Conservation (phyloP, 2,329 filamentous ascomycete genomes). For the Aspergillus novofumigatus region DNA sequence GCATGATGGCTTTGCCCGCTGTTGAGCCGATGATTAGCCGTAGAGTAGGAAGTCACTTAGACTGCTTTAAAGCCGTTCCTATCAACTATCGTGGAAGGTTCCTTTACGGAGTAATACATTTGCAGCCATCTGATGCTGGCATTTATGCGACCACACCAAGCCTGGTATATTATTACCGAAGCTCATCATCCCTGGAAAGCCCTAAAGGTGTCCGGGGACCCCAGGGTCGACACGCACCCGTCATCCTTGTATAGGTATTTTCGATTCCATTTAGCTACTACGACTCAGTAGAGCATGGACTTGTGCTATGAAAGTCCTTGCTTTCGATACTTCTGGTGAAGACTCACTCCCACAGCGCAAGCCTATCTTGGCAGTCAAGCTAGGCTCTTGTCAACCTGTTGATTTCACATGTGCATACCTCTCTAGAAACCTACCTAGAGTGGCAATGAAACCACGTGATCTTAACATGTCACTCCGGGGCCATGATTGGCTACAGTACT, state of each 20-base stretch:
- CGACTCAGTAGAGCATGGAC: not conserved
- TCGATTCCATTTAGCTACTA: not conserved
- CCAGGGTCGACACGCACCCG: not conserved
- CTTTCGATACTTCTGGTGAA: not conserved
- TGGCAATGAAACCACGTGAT: not conserved
- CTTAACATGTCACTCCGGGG: slow-evolving; percentile 5
- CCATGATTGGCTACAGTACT: slow-evolving; percentile 4
- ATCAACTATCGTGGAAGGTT: too few relatives aligned
- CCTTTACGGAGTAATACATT: too few relatives aligned
- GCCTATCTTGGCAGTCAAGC: not conserved
- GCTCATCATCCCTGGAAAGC: not conserved
- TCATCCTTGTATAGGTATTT: too few relatives aligned
- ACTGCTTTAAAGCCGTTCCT: not conserved
- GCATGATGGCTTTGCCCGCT: not conserved
- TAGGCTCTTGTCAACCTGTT: not conserved
- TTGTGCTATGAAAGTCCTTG: not conserved
- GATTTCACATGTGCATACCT: not conserved
- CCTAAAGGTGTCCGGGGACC: not conserved
- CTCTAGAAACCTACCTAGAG: too few relatives aligned
- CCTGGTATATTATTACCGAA: not conserved
- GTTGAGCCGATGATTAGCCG: slow-evolving; percentile 8
- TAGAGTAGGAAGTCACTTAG: not conserved
- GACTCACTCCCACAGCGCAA: not conserved
- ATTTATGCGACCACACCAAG: not conserved
- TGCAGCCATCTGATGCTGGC: too few relatives aligned